Conservation (phyloP, 2,329 filamentous ascomycete genomes). For the Pseudogymnoascus sp. region DNA sequence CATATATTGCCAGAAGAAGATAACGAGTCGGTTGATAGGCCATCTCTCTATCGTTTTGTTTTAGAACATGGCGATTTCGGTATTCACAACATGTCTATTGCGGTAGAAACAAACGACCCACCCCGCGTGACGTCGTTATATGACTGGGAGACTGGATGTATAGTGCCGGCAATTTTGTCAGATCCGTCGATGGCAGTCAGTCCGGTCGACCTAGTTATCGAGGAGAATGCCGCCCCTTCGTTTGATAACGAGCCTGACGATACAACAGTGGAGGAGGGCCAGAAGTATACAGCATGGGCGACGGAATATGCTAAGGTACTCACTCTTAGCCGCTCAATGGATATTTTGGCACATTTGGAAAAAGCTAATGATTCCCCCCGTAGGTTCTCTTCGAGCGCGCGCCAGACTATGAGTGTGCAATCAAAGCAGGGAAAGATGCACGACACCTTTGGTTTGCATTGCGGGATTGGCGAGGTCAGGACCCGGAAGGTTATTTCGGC, state of each 20-base stretch:
- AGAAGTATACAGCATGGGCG: constrained; percentile 20
- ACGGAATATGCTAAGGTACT: constrained; percentile 25
- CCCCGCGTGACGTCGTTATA: constrained; percentile 26
- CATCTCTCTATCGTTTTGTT: constrained; percentile 27
- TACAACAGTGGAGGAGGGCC: constrained; percentile 14
- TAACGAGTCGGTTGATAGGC: neutral
- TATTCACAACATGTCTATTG: constrained; percentile 28
- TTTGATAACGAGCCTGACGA: constrained; percentile 11
- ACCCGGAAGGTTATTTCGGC: constrained; percentile 17
- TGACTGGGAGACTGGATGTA: constrained; percentile 26
- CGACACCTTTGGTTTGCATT: constrained; percentile 27
- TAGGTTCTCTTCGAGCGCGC: constrained; percentile 18
- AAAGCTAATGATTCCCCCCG: constrained; percentile 16
- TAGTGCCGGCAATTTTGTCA: constrained; percentile 28
- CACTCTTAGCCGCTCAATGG: neutral
- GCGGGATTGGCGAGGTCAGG: constrained; percentile 15
- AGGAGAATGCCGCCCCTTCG: constrained; percentile 11
- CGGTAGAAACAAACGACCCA: constrained; percentile 16
- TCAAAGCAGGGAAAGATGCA: constrained; percentile 24
- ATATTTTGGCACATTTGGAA: neutral
- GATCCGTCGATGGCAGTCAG: constrained; percentile 18
- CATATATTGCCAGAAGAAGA: constrained; percentile 15
- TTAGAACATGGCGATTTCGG: constrained; percentile 32
- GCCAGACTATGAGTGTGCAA: constrained; percentile 19
- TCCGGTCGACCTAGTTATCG: constrained; percentile 11